phyloP scores from a whole-genome alignment of 2,329 filamentous ascomycete species.

The Cadophora malorum region DNA sequence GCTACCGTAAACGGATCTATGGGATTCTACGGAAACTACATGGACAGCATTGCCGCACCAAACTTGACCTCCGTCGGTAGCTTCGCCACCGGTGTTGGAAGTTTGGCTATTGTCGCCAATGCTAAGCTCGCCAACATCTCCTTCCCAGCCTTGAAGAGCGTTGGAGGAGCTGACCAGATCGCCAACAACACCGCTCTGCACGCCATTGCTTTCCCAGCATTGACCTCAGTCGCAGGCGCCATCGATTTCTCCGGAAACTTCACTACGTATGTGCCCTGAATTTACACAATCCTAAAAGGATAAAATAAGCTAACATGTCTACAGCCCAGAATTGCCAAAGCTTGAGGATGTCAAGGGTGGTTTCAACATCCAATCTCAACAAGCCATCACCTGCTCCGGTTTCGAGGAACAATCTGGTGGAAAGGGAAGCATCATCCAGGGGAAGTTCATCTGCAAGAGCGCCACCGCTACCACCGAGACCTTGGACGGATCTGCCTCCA shows the following conservation, averaged over 20 bases:
- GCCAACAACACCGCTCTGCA: conserved; percentile 85
- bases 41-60: conserved; percentile 64
- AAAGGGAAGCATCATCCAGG: conserved; percentile 52
- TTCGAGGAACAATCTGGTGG: conserved; percentile 39
- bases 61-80: conserved; percentile 72
- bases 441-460: conserved; percentile 52
- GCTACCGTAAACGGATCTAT: conserved; percentile 77
- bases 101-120: conserved; percentile 70
- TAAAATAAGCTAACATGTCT: conserved; percentile 2
- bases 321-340: conserved; percentile 72
- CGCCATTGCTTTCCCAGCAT: conserved; percentile 70
- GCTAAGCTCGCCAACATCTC: conserved; percentile 73
- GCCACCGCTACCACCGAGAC: conserved; percentile 37
- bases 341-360: conserved; percentile 73
- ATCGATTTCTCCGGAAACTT: conserved; percentile 88
- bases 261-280: conserved; percentile 66
- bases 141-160: conserved; percentile 69
- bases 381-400: conserved; percentile 39
- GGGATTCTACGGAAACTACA: conserved; percentile 81
- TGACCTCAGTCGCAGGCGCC: conserved; percentile 77
- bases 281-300: not conserved
- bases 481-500: conserved; percentile 43
- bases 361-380: conserved; percentile 61
- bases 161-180: conserved; percentile 83
- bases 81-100: conserved; percentile 48